Evolutionary conservation across 208 protist genomes (phyloP).

Genomic region (Leishmania martiniquensis): DNA sequence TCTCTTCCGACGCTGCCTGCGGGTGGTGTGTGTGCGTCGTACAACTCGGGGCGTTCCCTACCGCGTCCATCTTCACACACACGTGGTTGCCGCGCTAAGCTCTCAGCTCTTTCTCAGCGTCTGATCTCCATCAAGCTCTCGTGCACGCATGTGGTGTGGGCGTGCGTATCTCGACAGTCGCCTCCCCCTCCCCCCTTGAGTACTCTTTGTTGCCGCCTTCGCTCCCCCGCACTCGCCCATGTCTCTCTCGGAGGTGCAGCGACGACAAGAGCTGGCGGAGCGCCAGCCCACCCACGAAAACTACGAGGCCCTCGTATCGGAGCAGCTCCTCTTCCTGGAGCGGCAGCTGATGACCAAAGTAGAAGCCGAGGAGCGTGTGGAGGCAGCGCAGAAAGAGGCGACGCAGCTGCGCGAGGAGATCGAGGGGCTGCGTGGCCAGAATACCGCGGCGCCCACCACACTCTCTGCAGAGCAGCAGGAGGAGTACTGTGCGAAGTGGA

Average conservation of each 20-base stretch:
- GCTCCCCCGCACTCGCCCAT: conserved; percentile 12
- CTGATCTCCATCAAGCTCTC: neutral
- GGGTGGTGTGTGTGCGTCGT: neutral
- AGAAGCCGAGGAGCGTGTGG: conserved; percentile 14
- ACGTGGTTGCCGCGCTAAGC: neutral
- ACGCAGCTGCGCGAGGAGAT: conserved; percentile 8
- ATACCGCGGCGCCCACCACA: neutral
- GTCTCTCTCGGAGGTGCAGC: conserved; percentile 32
- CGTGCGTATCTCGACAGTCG: neutral
- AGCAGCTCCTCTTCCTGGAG: conserved; percentile 35
- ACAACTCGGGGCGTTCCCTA: neutral
- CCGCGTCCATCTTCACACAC: neutral
- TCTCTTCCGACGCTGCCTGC: neutral
- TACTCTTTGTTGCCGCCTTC: neutral
- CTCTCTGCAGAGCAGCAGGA: conserved; percentile 15
- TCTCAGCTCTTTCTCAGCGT: conserved; percentile 1
- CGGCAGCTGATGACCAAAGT: conserved; percentile 14
- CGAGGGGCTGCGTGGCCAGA: conserved; percentile 29
- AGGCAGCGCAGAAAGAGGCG: conserved; percentile 7
- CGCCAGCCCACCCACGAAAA: conserved; percentile 20
- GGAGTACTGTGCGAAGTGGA: conserved; percentile 37
- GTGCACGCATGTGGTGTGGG: neutral
- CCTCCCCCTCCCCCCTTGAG: neutral
- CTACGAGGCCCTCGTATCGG: conserved; percentile 35
- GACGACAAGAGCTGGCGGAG: conserved; percentile 27